Conservation (phyloP, 495 filamentous ascomycete genomes). For the Friedmanniomyces endolithicus region DNA sequence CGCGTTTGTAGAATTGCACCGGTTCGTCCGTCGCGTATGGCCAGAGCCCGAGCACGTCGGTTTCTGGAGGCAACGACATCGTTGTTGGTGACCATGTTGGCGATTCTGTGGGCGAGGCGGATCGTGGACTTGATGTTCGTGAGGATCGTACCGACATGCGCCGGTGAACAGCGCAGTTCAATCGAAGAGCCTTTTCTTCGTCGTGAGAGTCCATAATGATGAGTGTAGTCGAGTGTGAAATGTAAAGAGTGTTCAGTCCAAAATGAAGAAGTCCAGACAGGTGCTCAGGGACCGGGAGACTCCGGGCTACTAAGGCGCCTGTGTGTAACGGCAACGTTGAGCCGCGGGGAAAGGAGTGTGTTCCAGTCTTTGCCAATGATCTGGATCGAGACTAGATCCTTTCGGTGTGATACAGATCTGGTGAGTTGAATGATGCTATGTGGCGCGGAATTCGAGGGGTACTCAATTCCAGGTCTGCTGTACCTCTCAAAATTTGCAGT, state of each 20-base stretch:
- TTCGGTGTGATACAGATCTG: too few relatives aligned
- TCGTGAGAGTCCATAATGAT: neutral
- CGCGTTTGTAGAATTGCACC: constrained; percentile 5
- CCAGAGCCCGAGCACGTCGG: constrained; percentile 13
- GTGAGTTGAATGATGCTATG: too few relatives aligned
- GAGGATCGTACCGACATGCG: constrained; percentile 6
- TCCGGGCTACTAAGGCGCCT: neutral
- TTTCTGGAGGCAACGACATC: constrained; percentile 3
- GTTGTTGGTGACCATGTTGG: neutral
- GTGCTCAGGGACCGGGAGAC: neutral
- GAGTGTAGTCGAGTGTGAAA: neutral
- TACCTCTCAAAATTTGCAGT: too few relatives aligned
- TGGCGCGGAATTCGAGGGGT: too few relatives aligned
- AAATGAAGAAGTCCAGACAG: neutral
- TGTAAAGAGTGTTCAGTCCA: neutral
- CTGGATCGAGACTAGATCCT: neutral
- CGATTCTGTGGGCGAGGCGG: neutral
- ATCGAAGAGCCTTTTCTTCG: neutral
- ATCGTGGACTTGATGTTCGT: constrained; percentile 3
- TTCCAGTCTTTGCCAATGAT: neutral
- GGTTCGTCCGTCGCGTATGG: constrained; percentile 9
- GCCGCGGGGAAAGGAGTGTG: neutral
- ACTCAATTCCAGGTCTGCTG: too few relatives aligned
- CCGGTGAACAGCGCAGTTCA: constrained; percentile 1
- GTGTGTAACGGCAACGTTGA: neutral